Conservation (phyloP, 352 stramenopile species). For the Phytophthora hybrid region DNA sequence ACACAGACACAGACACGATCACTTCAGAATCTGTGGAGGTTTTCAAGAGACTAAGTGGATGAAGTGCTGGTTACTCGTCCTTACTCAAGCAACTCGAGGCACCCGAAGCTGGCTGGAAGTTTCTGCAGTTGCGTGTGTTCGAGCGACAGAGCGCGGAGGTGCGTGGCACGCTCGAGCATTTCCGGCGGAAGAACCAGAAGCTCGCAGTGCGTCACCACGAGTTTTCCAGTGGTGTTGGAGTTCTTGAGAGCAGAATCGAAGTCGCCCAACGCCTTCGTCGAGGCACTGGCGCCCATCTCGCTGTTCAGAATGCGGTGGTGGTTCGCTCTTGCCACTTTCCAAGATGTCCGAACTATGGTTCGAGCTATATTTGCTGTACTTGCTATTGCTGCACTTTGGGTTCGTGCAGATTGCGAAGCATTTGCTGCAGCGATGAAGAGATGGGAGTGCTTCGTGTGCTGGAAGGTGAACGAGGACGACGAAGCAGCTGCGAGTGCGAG, state of each 20-base stretch:
- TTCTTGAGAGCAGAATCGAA: slow-evolving; percentile 48
- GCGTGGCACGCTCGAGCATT: slow-evolving; percentile 47
- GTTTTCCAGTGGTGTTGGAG: slow-evolving; percentile 9
- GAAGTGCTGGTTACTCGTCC: not conserved
- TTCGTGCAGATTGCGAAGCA: not conserved
- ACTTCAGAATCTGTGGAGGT: not conserved
- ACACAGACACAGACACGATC: not conserved
- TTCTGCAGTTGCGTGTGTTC: slow-evolving; percentile 40
- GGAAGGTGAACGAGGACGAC: slow-evolving; percentile 40
- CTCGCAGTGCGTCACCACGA: slow-evolving; percentile 48
- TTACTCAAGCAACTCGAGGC: slow-evolving; percentile 58
- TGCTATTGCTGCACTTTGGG: not conserved
- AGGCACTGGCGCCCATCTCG: slow-evolving; percentile 46
- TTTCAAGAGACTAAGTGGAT: not conserved
- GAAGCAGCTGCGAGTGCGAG: slow-evolving; percentile 13
- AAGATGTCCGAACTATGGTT: too few relatives aligned
- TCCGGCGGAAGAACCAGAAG: slow-evolving; percentile 55
- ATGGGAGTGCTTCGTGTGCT: slow-evolving; percentile 59
- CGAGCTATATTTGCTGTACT: too few relatives aligned
- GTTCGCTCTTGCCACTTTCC: too few relatives aligned
- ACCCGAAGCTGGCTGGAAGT: slow-evolving; percentile 62
- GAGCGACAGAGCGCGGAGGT: slow-evolving; percentile 56
- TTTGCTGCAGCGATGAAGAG: slow-evolving; percentile 1
- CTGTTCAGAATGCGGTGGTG: too few relatives aligned
- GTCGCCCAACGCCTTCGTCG: slow-evolving; percentile 44